Evolutionary conservation across 352 stramenopile species (phyloP).

Genomic region (Aphanomyces stellatus): DNA sequence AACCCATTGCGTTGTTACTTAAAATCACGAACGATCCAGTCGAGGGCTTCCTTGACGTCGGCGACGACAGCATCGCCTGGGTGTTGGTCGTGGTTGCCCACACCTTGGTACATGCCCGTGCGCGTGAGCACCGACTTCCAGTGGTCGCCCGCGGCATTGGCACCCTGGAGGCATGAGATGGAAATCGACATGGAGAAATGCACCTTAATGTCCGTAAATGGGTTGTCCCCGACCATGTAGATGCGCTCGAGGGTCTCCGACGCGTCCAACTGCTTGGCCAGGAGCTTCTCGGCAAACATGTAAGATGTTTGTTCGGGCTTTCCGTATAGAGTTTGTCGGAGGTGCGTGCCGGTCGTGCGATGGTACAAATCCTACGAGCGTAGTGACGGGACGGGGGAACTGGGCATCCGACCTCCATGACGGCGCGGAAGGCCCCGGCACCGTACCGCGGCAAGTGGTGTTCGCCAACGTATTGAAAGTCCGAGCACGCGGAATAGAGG

Average conservation of each 20-base stretch:
- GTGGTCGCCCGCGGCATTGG: conserved; percentile 55
- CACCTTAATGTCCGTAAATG: conserved; percentile 62
- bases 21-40: conserved; percentile 76
- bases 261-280: conserved; percentile 39
- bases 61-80: conserved; percentile 60
- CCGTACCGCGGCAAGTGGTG: conserved; percentile 77
- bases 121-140: conserved; percentile 82
- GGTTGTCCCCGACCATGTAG: conserved; percentile 86
- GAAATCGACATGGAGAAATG: background rate
- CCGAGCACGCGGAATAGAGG: conserved; percentile 78
- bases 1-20: conserved; percentile 13
- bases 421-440: conserved; percentile 66
- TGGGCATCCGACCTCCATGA: conserved; percentile 35
- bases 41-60: conserved; percentile 55
- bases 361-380: conserved; percentile 49
- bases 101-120: conserved; percentile 60
- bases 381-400: background rate
- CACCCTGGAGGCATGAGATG: conserved; percentile 24
- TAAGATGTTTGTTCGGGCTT: conserved; percentile 76
- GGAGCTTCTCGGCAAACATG: conserved; percentile 60
- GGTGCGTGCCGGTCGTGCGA: conserved; percentile 65
- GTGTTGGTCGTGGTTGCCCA: conserved; percentile 50
- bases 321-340: conserved; percentile 65
- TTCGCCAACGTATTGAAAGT: conserved; percentile 83
- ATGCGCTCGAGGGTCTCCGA: conserved; percentile 53